A percentile compares a stretch with the other conserved stretches of the same genome.
Conservation (phyloP, 441 rosid species). For the Gossypium trilobum region DNA sequence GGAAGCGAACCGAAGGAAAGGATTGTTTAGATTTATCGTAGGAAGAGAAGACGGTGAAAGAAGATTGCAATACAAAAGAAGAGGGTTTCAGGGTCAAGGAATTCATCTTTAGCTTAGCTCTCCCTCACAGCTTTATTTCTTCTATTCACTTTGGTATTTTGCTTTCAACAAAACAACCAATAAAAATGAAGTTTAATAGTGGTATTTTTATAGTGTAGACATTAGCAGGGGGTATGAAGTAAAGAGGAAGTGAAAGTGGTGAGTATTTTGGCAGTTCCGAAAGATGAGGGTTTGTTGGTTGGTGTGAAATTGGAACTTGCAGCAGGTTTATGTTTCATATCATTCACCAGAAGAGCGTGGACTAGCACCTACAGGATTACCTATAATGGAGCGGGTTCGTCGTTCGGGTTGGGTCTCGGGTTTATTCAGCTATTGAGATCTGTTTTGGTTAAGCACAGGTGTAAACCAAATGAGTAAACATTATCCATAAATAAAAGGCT, state of each 20-base stretch:
- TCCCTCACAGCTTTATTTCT: background rate
- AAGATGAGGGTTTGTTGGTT: constrained; percentile 24
- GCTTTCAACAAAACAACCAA: background rate
- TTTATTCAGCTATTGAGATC: background rate
- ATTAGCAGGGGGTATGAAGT: background rate
- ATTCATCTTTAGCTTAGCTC: constrained; percentile 30
- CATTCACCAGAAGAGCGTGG: background rate
- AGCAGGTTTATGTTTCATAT: background rate
- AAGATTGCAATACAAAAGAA: constrained; percentile 26
- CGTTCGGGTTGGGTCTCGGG: background rate
- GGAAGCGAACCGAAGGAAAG: constrained; percentile 30
- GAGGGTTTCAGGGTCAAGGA: constrained; percentile 37
- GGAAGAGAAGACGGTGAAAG: constrained; percentile 23
- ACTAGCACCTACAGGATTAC: constrained; percentile 9
- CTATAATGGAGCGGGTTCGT: background rate
- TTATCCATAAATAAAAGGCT: too few species aligned
- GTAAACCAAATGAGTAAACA: too few species aligned
- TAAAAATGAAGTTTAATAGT: background rate
- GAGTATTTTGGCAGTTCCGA: constrained; percentile 8
- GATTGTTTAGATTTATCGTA: constrained; percentile 24
- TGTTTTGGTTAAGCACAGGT: background rate
- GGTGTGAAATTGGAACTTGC: background rate
- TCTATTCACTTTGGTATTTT: background rate
- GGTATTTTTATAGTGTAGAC: constrained; percentile 1
- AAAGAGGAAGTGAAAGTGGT: background rate